Percentiles rank a stretch among this genome's conserved stretches.
Evolutionary conservation across 208 protist genomes (phyloP).

Genomic region (Crithidia brevicula): DNA sequence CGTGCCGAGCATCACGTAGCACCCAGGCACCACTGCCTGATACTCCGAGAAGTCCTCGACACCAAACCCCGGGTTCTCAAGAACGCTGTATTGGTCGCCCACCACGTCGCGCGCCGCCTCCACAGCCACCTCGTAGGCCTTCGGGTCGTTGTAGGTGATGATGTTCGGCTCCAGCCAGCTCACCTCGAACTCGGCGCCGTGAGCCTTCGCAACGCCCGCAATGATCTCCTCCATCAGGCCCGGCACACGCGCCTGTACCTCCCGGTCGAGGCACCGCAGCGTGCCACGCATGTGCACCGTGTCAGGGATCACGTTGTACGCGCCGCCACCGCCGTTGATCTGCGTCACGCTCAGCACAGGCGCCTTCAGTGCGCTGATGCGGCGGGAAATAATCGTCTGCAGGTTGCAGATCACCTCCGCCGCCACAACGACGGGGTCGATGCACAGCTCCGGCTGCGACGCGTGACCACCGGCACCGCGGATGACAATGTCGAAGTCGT

Average conservation of each 20-base stretch:
- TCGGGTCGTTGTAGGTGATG: slow-evolving; percentile 78
- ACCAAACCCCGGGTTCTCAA: slow-evolving; percentile 50
- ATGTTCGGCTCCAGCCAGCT: slow-evolving; percentile 86
- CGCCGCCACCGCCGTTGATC: slow-evolving; percentile 53
- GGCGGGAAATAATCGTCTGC: slow-evolving; percentile 68
- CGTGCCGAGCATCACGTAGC: slow-evolving; percentile 27
- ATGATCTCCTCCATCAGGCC: slow-evolving; percentile 74
- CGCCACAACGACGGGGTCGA: slow-evolving; percentile 67
- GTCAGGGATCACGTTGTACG: slow-evolving; percentile 76
- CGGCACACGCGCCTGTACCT: slow-evolving; percentile 61
- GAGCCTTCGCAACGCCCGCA: slow-evolving; percentile 62
- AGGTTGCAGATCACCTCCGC: slow-evolving; percentile 57
- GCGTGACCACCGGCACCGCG: slow-evolving; percentile 66
- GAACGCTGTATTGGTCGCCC: slow-evolving; percentile 56
- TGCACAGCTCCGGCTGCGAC: slow-evolving; percentile 65
- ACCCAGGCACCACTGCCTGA: slow-evolving; percentile 64
- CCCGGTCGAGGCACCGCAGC: slow-evolving; percentile 67
- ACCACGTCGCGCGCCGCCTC: slow-evolving; percentile 52
- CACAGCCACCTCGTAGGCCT: slow-evolving; percentile 65
- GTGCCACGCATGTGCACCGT: slow-evolving; percentile 69
- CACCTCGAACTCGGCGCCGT: slow-evolving; percentile 62
- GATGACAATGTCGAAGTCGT: slow-evolving; percentile 75
- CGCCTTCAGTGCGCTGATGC: slow-evolving; percentile 55
- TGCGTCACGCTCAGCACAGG: slow-evolving; percentile 66
- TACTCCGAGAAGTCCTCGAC: slow-evolving; percentile 84